These are phyloP conservation scores for Kodamaea neixiangensis DNA, from an alignment of 805 yeast genomes.

Conservation along the genomic window DNA sequence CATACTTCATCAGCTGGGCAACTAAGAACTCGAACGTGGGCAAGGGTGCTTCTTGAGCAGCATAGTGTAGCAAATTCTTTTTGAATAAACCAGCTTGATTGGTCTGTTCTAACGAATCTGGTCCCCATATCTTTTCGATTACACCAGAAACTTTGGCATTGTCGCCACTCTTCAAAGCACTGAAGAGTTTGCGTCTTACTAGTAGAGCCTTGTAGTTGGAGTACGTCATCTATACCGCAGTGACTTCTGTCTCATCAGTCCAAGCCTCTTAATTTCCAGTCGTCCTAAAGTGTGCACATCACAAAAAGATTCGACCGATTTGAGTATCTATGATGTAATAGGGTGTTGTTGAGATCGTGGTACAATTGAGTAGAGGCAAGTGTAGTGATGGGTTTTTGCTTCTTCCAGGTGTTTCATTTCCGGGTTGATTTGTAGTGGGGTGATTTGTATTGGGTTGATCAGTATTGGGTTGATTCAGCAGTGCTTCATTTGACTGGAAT, in stretches of 20 bases:
- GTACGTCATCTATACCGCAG: not conserved
- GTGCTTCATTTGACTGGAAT: no score
- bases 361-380: not conserved
- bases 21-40: slow-evolving; percentile 1
- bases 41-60: slow-evolving; percentile 1
- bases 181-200: not conserved
- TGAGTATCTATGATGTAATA: not conserved
- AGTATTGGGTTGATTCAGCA: no score
- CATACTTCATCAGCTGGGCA: not conserved
- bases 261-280: not conserved
- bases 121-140: not conserved
- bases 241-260: not conserved
- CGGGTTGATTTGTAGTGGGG: no score
- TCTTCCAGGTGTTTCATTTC: no score
- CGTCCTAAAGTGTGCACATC: not conserved
- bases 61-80: not conserved
- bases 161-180: slow-evolving; percentile 1
- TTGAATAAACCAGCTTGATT: not conserved
- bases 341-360: no score
- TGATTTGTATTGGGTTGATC: no score
- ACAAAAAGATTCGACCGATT: not conserved
- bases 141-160: not conserved
- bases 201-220: not conserved
- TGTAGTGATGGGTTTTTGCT: no score
- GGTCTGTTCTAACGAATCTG: not conserved